Evolutionary conservation across 306 rosid species (phyloP).

Genomic region (Comarum palustre): DNA sequence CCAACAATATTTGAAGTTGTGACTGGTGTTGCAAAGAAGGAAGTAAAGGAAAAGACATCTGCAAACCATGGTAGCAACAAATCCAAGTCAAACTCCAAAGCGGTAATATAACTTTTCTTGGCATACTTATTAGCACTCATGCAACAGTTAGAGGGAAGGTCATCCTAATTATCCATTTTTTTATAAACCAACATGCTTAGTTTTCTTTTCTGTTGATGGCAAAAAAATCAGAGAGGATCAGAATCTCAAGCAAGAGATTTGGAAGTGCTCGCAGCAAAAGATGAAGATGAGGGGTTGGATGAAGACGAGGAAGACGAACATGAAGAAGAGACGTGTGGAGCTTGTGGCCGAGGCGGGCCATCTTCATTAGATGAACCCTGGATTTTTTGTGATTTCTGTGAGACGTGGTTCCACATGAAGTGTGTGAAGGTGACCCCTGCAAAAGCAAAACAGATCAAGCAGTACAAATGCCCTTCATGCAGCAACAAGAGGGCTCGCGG

Average conservation of each 20-base stretch:
- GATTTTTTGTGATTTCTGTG: conserved; percentile 92
- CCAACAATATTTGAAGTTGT: conserved; percentile 83
- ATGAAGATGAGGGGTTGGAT: conserved; percentile 63
- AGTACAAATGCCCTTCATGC: conserved; percentile 98
- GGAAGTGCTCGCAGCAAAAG: conserved; percentile 42
- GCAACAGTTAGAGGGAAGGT: background rate
- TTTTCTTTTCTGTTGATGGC: conserved; percentile 14
- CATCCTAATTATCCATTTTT: background rate
- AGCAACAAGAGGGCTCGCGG: conserved; percentile 81
- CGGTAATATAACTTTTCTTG: conserved; percentile 34
- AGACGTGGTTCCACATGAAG: conserved; percentile 92
- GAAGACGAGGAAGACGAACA: conserved; percentile 84
- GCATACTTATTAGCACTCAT: background rate
- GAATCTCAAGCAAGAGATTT: conserved; percentile 52
- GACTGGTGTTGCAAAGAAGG: conserved; percentile 77
- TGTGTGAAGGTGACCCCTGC: conserved; percentile 95
- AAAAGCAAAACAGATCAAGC: conserved; percentile 88
- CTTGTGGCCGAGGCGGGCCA: conserved; percentile 80
- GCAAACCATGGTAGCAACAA: conserved; percentile 70
- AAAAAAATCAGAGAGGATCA: conserved; percentile 46
- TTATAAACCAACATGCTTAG: conserved; percentile 2
- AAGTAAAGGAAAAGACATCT: conserved; percentile 75
- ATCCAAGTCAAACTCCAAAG: conserved; percentile 67
- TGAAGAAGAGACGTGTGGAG: conserved; percentile 90
- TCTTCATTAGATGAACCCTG: conserved; percentile 85